Evolutionary conservation across 805 yeast species (phyloP).

Genomic region (Saccharomycopsis amapae): DNA sequence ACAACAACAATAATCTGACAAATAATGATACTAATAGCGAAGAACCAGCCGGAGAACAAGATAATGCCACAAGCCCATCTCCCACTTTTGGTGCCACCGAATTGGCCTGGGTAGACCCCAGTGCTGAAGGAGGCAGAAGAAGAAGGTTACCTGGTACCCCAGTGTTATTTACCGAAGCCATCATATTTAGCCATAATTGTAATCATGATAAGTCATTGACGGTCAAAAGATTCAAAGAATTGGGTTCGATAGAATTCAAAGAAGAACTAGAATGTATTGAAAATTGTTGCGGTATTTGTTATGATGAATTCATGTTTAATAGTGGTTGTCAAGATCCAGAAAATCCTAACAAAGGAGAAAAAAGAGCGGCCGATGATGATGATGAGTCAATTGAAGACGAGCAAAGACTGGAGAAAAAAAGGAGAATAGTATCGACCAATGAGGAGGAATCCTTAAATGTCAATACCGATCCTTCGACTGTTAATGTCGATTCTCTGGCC

Average conservation of each 20-base stretch:
- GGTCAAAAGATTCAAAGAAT: constrained; percentile 10
- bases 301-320: constrained; percentile 13
- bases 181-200: constrained; percentile 5
- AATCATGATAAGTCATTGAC: constrained; percentile 6
- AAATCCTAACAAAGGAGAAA: too few species aligned
- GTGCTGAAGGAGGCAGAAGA: too few species aligned
- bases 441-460: neutral
- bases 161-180: constrained; percentile 11
- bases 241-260: neutral
- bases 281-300: constrained; percentile 16
- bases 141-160: too few species aligned
- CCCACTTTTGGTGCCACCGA: too few species aligned
- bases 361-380: neutral
- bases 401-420: neutral
- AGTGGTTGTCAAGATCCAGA: too few species aligned
- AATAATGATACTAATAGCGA: too few species aligned
- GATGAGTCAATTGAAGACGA: neutral
- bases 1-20: too few species aligned
- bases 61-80: too few species aligned
- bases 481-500: neutral
- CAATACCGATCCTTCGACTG: neutral
- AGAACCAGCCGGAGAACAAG: too few species aligned
- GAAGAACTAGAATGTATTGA: constrained; percentile 1
- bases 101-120: too few species aligned
- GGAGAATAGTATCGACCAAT: neutral